Evolutionary conservation across 371 early-diverging fungal genomes (phyloP).

Genomic region (Nematocida major): DNA sequence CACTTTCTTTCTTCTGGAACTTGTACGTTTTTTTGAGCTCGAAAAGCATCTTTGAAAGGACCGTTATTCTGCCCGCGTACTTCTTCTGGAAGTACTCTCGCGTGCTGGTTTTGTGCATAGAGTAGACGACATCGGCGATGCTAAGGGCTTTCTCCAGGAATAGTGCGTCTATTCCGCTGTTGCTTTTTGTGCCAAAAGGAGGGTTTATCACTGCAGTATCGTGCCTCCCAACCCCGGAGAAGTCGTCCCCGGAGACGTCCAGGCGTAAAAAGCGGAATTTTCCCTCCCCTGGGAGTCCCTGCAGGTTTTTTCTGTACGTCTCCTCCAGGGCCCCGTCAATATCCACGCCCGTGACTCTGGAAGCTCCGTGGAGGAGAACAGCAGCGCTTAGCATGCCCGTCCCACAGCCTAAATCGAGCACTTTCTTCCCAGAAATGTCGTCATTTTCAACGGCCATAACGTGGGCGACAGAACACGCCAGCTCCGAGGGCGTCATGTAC

Average conservation of each 20-base stretch:
- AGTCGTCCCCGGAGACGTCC: constrained; percentile 5
- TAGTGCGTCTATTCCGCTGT: constrained; percentile 54
- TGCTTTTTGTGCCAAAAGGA: constrained; percentile 61
- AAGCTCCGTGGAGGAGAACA: constrained; percentile 46
- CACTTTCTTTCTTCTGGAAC: constrained; percentile 59
- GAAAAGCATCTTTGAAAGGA: constrained; percentile 58
- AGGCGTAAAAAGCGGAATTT: constrained; percentile 2
- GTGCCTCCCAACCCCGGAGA: not conserved
- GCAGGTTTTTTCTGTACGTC: constrained; percentile 44
- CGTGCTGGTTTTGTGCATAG: constrained; percentile 62
- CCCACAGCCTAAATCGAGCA: constrained; percentile 61
- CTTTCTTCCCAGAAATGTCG: constrained; percentile 53
- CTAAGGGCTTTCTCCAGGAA: constrained; percentile 56
- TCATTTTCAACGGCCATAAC: constrained; percentile 48
- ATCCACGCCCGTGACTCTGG: constrained; percentile 48
- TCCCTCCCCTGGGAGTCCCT: not conserved
- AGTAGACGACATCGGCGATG: constrained; percentile 53
- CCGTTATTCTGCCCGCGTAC: constrained; percentile 38
- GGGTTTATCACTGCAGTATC: constrained; percentile 60
- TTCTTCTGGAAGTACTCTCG: constrained; percentile 55
- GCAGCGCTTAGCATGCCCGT: constrained; percentile 60
- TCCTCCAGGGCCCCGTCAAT: constrained; percentile 40
- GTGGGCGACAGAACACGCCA: constrained; percentile 49
- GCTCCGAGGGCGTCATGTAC: constrained; percentile 61
- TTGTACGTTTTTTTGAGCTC: constrained; percentile 58